Evolutionary conservation across 2,329 filamentous ascomycete species (phyloP).

Genomic region (Botrytis fragariae): DNA sequence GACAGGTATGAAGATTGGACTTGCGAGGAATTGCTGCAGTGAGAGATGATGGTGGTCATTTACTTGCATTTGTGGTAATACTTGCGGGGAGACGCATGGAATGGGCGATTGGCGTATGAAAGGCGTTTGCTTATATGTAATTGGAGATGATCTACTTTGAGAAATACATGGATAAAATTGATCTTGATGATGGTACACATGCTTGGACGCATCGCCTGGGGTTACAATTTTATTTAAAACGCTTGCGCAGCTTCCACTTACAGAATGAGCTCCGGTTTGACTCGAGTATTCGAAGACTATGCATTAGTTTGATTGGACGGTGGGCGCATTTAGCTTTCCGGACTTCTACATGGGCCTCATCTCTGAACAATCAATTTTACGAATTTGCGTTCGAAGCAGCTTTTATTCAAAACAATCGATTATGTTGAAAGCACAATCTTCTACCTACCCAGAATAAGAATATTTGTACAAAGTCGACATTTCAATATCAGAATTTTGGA

Average conservation of each 20-base stretch:
- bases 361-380: too few species aligned
- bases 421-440: too few species aligned
- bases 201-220: background rate
- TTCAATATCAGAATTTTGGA: background rate
- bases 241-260: too few species aligned
- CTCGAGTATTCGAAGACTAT: background rate
- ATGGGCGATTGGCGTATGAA: conserved; percentile 35
- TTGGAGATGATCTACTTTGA: conserved; percentile 2
- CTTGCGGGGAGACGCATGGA: conserved; percentile 26
- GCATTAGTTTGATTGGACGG: background rate
- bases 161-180: background rate
- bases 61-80: conserved; percentile 18
- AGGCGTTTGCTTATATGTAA: conserved; percentile 23
- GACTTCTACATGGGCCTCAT: background rate
- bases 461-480: background rate
- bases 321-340: background rate
- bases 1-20: conserved; percentile 93
- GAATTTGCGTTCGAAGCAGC: background rate
- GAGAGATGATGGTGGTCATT: conserved; percentile 20
- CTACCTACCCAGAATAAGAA: background rate
- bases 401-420: background rate
- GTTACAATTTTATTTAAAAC: background rate
- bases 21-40: conserved; percentile 80
- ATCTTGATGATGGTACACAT: background rate
- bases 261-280: background rate